Evolutionary conservation across 176 grass and related monocot genomes (phyloP).

Genomic region (Typha latifolia): DNA sequence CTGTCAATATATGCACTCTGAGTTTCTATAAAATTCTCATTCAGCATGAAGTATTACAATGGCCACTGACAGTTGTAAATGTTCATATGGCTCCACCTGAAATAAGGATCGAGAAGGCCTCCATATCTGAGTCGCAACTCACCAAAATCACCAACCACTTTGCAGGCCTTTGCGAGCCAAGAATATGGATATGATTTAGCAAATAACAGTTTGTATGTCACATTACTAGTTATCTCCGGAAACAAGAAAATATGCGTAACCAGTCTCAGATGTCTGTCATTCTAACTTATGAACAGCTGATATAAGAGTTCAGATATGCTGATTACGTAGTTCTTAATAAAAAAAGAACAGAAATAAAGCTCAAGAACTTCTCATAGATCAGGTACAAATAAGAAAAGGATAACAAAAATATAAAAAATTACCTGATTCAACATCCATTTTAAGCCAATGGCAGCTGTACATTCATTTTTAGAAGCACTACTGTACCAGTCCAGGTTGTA

Average conservation of each 20-base stretch:
- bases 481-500: conserved; percentile 97
- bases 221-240: no score
- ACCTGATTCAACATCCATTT: conserved; percentile 99
- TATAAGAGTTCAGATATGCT: no score
- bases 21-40: background rate
- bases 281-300: no score
- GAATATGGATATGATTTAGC: no score
- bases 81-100: no score
- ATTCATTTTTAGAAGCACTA: conserved; percentile 95
- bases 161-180: no score
- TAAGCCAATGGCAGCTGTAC: conserved; percentile 67
- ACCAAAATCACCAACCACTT: no score
- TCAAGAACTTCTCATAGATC: background rate
- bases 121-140: no score
- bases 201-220: no score
- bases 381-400: background rate
- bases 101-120: no score
- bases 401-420: background rate
- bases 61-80: background rate
- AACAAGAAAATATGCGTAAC: background rate
- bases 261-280: background rate
- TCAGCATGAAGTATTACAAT: background rate
- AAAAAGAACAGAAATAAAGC: background rate
- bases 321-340: no score
- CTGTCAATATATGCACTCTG: background rate